Evolutionary conservation across 2,329 filamentous ascomycete genomes (phyloP), one percentile per base, ranked within the genome.

Genomic region (Colletotrichum aenigma): DNA sequence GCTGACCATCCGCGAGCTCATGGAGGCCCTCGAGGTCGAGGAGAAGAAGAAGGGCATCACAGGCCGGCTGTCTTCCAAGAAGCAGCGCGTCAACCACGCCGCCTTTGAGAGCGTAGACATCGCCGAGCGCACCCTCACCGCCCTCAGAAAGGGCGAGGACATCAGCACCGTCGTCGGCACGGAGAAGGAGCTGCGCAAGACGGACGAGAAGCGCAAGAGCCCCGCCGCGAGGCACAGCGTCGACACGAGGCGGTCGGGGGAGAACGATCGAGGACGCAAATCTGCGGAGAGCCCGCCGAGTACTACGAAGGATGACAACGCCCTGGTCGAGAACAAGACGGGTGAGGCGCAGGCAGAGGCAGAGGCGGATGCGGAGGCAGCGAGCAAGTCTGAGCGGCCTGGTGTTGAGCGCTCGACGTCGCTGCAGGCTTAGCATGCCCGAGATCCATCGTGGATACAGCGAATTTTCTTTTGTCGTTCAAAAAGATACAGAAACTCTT

Each of bases 31-130:
- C 58, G 79, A 84, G 74, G 77, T 79, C 1, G 70, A 82, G 18
- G 81, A 82, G 18, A 82, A 82, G 28, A 85, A 82, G 77, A 81
- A 84, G 52, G 80, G 83, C 48, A 78, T 84, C 76, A 80, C 28
- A 80, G 84, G 28, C 80, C 87, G 15, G 70, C 77, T 80, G 56
- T 82, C 80, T 7, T 80, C 82, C 7, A 80, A 85, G 71, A 81
- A 83, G 43, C 82, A 84, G 72, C 84, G 85, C 24, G 86, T 85
- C 12, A 82, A 85, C 55, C 87, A 85, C 9, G 84, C 84, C 15
- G 85, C 87, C 6, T 90, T 91, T 72, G 87, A 90, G 79, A 89
- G 86, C 72, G 85, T 89, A 5, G 85, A 87, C 8, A 83, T 84
- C 26, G 89, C 89, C 0, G 84, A 87, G 77, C 82, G 80, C 70